Base-by-base conservation (phyloP, 257 asterid genomes). In the Agastache rugosa region DNA sequence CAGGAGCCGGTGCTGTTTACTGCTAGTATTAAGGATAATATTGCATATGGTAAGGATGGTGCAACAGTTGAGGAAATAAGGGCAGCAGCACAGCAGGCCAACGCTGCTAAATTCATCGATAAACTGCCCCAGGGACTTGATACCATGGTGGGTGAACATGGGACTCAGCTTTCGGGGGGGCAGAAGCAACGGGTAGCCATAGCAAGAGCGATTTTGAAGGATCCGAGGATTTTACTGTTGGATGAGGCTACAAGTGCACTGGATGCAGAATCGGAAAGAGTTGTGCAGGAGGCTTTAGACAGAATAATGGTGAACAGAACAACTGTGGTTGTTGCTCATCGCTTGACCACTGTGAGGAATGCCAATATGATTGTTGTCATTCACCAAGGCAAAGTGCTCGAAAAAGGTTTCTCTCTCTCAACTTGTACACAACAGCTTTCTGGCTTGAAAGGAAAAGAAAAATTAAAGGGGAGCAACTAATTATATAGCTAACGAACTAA, bases 161-260 rank as follows among this genome's bases (percentile, higher is more conserved):
- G 93, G 29, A 83, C 88, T 53, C 93, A 89, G 74, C 86, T 89
- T 41, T 89, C 96, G 10, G 88, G 91, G 60, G 92, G 92, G 45
- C 95, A 87, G 66, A 88, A 88, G 67, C 93, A 88, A 48, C 82
- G 92, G 70, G 67, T 88, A 6, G 94, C 94, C 55, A 87, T 88
- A 48, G 90, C 92, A 27, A 81, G 94, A 77, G 90, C 94, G 4
- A 88, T 88, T 45, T 70, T 88, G 11, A 88, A 88, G 70, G 77
- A 88, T 41, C 94, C 92, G 1, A 73, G 85, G 19, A 86, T 88
- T 67, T 77, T 88, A 51, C 90, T 88, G 11, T 77, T 88, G 23
- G 94, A 88, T 20, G 89, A 88, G 73, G 94, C 94, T 45, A 87
- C 94, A 25, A 88, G 92, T 69, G 94, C 94, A 0, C 83, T 89